Conservation (phyloP, 2,329 filamentous ascomycete species). For the Ceratocystiopsis brevicomis region DNA sequence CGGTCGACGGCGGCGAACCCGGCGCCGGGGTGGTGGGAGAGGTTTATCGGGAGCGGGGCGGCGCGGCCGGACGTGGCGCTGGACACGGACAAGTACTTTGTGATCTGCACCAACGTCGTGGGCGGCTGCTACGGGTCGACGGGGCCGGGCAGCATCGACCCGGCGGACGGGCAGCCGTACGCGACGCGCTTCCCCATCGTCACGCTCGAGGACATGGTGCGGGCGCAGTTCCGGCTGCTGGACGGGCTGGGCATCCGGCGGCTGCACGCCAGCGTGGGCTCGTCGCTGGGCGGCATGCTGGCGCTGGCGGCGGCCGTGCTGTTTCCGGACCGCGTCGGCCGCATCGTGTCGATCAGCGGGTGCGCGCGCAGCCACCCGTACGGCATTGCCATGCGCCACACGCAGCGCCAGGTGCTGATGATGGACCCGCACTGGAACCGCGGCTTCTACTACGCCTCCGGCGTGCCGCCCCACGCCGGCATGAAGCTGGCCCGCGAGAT, state of each 20-base stretch:
- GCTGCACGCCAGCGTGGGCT: conserved; percentile 81
- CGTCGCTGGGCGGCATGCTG: conserved; percentile 98
- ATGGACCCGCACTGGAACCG: conserved; percentile 96
- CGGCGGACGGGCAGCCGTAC: conserved; percentile 71
- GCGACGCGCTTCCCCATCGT: conserved; percentile 90
- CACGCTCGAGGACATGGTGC: conserved; percentile 94
- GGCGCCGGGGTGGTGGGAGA: conserved; percentile 95
- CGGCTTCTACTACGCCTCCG: conserved; percentile 78
- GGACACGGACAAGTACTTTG: conserved; percentile 78
- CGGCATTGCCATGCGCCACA: conserved; percentile 96
- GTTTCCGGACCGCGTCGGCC: conserved; percentile 63
- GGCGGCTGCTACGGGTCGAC: conserved; percentile 94
- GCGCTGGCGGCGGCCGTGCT: conserved; percentile 71
- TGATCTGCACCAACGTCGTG: conserved; percentile 93
- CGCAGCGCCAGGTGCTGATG: conserved; percentile 93
- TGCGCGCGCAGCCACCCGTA: conserved; percentile 92
- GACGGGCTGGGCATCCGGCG: conserved; percentile 58
- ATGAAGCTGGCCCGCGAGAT: conserved; percentile 98
- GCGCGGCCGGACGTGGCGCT: conserved; percentile 29
- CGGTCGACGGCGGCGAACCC: conserved; percentile 77
- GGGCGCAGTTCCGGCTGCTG: conserved; percentile 78
- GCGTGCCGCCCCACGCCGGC: conserved; percentile 75
- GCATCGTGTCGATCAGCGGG: conserved; percentile 76
- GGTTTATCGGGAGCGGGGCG: conserved; percentile 77
- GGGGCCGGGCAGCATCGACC: conserved; percentile 73